phyloP scores from a whole-genome alignment of 495 filamentous ascomycete species.

The Lichina pygmaea region DNA sequence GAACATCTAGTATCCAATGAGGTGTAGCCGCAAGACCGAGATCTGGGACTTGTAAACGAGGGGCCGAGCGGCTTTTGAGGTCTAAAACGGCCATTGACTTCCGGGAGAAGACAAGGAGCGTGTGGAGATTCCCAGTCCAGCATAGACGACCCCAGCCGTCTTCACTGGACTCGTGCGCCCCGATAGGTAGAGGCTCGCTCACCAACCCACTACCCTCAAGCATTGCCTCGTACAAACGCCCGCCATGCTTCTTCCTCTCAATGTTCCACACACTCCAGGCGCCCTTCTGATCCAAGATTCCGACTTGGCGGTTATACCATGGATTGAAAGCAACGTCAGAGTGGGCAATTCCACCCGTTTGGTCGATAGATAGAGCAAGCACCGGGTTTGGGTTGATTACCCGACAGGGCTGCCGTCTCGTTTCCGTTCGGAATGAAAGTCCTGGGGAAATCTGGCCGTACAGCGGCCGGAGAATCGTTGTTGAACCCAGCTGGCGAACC shows the following conservation, averaged over 20 bases:
- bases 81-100: constrained; percentile 7
- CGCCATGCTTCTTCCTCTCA: constrained; percentile 1
- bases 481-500: constrained; percentile 27
- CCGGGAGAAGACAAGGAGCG: constrained; percentile 11
- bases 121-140: constrained; percentile 11
- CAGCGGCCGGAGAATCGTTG: constrained; percentile 31
- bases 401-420: too few species aligned
- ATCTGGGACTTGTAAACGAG: constrained; percentile 3
- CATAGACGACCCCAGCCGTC: constrained; percentile 15
- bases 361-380: constrained; percentile 21
- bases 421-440: too few species aligned
- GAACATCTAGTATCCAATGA: constrained; percentile 12
- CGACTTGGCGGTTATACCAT: constrained; percentile 40
- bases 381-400: constrained; percentile 31
- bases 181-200: neutral
- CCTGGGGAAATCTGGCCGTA: constrained; percentile 7
- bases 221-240: neutral
- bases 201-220: neutral
- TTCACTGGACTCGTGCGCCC: neutral
- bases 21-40: constrained; percentile 3
- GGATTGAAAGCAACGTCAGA: constrained; percentile 58
- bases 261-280: constrained; percentile 25
- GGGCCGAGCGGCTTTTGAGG: constrained; percentile 2
- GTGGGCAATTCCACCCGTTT: constrained; percentile 31
- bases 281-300: constrained; percentile 42